Conservation (phyloP, 2,329 filamentous ascomycete species). For the Hymenoscyphus scutula region DNA sequence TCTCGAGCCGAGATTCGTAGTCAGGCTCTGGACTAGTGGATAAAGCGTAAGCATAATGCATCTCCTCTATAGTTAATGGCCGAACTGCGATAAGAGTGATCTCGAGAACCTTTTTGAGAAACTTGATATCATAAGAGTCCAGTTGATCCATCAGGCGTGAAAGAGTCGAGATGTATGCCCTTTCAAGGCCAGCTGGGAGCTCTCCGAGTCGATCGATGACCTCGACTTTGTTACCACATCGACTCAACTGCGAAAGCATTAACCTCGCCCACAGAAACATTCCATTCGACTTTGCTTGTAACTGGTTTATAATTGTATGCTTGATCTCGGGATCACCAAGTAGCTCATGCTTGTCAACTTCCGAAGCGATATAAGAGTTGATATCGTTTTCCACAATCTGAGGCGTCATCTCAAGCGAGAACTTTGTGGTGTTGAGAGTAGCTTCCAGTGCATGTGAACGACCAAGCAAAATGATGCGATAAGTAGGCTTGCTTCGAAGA, state of each 20-base stretch:
- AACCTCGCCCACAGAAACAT: background rate
- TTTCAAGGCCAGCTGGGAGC: background rate
- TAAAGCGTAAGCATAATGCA: background rate
- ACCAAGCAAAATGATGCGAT: background rate
- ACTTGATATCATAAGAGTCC: too few species aligned
- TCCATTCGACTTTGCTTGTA: background rate
- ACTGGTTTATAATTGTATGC: background rate
- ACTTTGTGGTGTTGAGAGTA: background rate
- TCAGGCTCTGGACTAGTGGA: background rate
- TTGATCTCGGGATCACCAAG: background rate
- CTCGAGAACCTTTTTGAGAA: too few species aligned
- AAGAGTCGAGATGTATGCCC: background rate
- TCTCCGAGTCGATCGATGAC: background rate
- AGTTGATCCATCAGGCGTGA: too few species aligned
- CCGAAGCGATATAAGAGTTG: background rate
- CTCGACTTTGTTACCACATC: background rate
- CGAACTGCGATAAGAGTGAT: background rate
- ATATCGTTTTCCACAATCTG: background rate
- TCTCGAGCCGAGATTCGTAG: background rate
- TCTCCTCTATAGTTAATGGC: background rate
- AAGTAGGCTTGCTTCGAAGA: background rate
- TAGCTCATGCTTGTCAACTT: background rate
- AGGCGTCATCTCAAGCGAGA: background rate
- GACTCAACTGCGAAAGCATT: background rate
- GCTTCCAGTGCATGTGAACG: background rate